phyloP scores from a whole-genome alignment of 2,329 filamentous ascomycete species.

The Aspergillus sclerotialis region DNA sequence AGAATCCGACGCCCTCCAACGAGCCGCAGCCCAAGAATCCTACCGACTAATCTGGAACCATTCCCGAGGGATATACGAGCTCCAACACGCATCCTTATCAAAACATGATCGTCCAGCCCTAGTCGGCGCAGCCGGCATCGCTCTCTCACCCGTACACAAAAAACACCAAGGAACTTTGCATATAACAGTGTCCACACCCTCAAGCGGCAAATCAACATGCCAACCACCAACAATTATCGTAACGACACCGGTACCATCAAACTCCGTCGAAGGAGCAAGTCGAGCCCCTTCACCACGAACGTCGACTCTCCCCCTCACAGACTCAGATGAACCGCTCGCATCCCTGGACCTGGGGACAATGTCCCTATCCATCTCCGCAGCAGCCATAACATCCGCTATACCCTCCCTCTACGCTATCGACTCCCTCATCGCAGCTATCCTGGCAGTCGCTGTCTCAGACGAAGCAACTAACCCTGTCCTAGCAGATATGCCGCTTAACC shows the following conservation, averaged over 20 bases:
- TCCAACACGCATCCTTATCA: slow-evolving; percentile 39
- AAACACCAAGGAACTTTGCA: slow-evolving; percentile 31
- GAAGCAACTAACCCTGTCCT: slow-evolving; percentile 32
- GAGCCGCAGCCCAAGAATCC: slow-evolving; percentile 40
- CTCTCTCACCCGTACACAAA: slow-evolving; percentile 24
- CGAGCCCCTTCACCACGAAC: slow-evolving; percentile 27
- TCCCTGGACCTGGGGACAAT: slow-evolving; percentile 37
- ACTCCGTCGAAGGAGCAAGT: slow-evolving; percentile 26
- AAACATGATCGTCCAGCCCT: slow-evolving; percentile 22
- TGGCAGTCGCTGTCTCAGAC: slow-evolving; percentile 40
- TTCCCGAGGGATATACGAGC: slow-evolving; percentile 34
- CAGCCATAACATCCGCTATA: slow-evolving; percentile 33
- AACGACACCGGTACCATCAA: slow-evolving; percentile 30
- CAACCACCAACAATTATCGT: slow-evolving; percentile 31
- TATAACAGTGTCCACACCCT: slow-evolving; percentile 33
- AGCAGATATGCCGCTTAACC: slow-evolving; percentile 26
- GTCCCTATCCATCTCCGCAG: slow-evolving; percentile 34
- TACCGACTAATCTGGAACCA: slow-evolving; percentile 40
- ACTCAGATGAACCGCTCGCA: slow-evolving; percentile 33
- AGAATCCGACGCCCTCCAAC: slow-evolving; percentile 37
- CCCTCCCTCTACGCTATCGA: slow-evolving; percentile 44
- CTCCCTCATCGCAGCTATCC: slow-evolving; percentile 38
- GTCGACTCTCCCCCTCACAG: slow-evolving; percentile 34
- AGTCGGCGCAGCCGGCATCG: slow-evolving; percentile 28
- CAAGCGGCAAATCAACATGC: slow-evolving; percentile 13